A percentile compares a stretch with the other conserved stretches of the same genome.
phyloP scores from a whole-genome alignment of 2,329 filamentous ascomycete species.

The Periconia sp. region DNA sequence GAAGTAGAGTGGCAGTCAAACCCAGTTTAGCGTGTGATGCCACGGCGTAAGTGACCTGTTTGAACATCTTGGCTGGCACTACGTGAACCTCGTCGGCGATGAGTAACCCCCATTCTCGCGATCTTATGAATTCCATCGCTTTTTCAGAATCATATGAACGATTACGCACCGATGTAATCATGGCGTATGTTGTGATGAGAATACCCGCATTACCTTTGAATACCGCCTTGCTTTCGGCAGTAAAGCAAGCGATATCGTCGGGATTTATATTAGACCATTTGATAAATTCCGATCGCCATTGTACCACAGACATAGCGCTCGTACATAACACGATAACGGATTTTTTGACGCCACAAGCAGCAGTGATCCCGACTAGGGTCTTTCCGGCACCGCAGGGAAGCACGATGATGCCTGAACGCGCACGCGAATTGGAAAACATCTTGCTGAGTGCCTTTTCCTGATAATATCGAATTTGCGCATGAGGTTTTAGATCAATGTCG shows the following conservation, averaged over 20 bases:
- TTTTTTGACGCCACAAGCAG: constrained; percentile 97
- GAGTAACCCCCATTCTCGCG: constrained; percentile 95
- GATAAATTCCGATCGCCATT: constrained; percentile 94
- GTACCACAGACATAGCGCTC: constrained; percentile 95
- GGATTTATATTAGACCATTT: constrained; percentile 99
- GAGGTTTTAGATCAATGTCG: constrained; percentile 89
- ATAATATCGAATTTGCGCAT: constrained; percentile 88
- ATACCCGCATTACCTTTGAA: constrained; percentile 92
- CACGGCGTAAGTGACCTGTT: constrained; percentile 89
- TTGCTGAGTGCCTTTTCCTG: constrained; percentile 98
- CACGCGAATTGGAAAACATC: constrained; percentile 98
- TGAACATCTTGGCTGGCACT: constrained; percentile 93
- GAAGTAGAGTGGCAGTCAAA: constrained; percentile 86
- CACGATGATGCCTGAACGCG: constrained; percentile 96
- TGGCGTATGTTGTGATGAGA: constrained; percentile 96
- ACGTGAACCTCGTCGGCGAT: constrained; percentile 97
- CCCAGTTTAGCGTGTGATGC: constrained; percentile 95
- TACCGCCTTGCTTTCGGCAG: constrained; percentile 83
- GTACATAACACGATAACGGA: constrained; percentile 94
- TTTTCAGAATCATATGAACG: constrained; percentile 91
- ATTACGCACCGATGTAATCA: constrained; percentile 91
- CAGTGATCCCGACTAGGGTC: constrained; percentile 96
- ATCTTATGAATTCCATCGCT: constrained; percentile 93
- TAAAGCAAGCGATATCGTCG: constrained; percentile 92
- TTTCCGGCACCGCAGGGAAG: constrained; percentile 95